These are phyloP conservation scores for Huntiella omanensis DNA, from an alignment of 2,329 filamentous ascomycete genomes.

Conservation along the genomic window DNA sequence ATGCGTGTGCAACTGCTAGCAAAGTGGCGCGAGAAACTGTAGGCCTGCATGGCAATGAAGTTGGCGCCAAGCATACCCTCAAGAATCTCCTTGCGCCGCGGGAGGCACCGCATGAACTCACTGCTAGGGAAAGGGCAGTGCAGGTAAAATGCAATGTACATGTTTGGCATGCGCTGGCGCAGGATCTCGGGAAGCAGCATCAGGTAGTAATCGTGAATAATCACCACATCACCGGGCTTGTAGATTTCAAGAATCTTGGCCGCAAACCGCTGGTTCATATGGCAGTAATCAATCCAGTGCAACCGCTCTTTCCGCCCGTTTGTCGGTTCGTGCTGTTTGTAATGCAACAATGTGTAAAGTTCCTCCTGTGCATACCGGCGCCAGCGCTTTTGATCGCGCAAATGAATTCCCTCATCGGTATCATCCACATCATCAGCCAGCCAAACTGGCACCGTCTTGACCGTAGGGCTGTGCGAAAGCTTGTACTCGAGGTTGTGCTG, in stretches of 20 bases:
- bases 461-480: conserved; percentile 52
- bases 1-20: conserved; percentile 84
- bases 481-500: conserved; percentile 55
- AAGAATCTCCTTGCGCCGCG: conserved; percentile 72
- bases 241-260: conserved; percentile 76
- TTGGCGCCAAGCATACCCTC: conserved; percentile 82
- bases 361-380: conserved; percentile 79
- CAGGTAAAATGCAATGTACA: conserved; percentile 88
- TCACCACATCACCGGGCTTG: conserved; percentile 78
- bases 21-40: conserved; percentile 89
- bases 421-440: conserved; percentile 58
- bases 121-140: conserved; percentile 91
- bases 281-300: conserved; percentile 83
- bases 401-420: conserved; percentile 43
- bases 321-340: conserved; percentile 81
- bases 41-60: conserved; percentile 87
- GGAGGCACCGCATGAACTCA: conserved; percentile 81
- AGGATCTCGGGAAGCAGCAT: conserved; percentile 78
- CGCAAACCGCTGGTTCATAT: conserved; percentile 83
- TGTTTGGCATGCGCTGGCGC: conserved; percentile 66
- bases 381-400: conserved; percentile 77
- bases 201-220: conserved; percentile 89
- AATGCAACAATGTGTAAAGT: conserved; percentile 84
- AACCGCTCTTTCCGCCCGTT: conserved; percentile 66
- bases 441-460: conserved; percentile 78